Evolutionary conservation across 2,329 filamentous ascomycete species (phyloP).

Genomic region (Macrophomina phaseolina): DNA sequence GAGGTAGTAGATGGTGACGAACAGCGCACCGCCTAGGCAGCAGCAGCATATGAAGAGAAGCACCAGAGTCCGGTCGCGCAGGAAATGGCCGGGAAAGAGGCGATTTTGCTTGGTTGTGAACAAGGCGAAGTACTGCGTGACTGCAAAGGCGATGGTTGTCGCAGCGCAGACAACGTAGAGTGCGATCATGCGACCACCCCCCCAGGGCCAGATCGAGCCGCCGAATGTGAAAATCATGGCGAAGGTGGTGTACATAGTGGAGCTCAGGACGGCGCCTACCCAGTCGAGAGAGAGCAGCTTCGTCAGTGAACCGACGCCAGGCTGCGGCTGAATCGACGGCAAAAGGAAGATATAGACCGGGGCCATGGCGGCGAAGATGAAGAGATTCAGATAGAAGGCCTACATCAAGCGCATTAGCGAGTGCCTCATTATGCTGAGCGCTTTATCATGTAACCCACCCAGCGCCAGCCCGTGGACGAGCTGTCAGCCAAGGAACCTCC

Average conservation of each 20-base stretch:
- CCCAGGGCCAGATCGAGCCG: slow-evolving; percentile 57
- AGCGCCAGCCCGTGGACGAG: too few relatives aligned
- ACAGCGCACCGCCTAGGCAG: too few relatives aligned
- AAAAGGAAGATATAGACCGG: not conserved
- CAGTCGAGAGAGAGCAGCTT: not conserved
- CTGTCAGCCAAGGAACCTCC: too few relatives aligned
- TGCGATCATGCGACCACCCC: slow-evolving; percentile 50
- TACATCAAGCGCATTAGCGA: too few relatives aligned
- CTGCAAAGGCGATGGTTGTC: slow-evolving; percentile 39
- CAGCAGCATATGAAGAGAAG: too few relatives aligned
- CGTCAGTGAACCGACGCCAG: not conserved
- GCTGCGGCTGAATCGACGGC: slow-evolving; percentile 20
- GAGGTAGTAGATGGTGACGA: slow-evolving; percentile 36
- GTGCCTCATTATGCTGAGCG: too few relatives aligned
- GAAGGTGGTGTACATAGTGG: slow-evolving; percentile 33
- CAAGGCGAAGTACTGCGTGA: too few relatives aligned
- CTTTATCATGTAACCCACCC: too few relatives aligned
- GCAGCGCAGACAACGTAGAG: slow-evolving; percentile 56
- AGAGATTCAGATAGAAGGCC: slow-evolving; percentile 25
- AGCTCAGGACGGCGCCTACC: slow-evolving; percentile 26
- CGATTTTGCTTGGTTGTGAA: too few relatives aligned
- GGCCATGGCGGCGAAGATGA: not conserved
- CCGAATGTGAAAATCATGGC: slow-evolving; percentile 59
- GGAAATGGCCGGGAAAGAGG: too few relatives aligned
- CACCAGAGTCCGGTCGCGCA: too few relatives aligned